Conservation (phyloP, 495 filamentous ascomycete species). For the Amorphotheca resinae region DNA sequence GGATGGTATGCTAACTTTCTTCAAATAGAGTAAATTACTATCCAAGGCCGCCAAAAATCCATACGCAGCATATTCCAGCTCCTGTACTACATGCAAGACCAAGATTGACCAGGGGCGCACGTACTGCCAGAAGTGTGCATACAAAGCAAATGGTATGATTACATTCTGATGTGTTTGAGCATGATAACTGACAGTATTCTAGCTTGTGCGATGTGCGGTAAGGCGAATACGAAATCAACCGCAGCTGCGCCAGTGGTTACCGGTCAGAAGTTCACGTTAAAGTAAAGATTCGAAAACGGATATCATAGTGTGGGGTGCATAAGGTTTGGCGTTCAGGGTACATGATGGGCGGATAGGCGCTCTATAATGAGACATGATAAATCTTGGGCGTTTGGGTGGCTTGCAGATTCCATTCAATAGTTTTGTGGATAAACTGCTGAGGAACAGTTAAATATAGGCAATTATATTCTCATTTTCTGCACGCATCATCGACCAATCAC, state of each 20-base stretch:
- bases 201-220: conserved; percentile 60
- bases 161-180: not conserved
- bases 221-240: conserved; percentile 36
- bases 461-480: not conserved
- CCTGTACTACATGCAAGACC: conserved; percentile 47
- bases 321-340: not conserved
- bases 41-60: conserved; percentile 58
- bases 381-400: not conserved
- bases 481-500: no score
- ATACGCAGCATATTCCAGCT: conserved; percentile 49
- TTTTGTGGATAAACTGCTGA: not conserved
- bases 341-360: not conserved
- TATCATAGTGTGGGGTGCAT: not conserved
- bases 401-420: not conserved
- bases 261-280: conserved; percentile 53
- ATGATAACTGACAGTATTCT: conserved; percentile 14
- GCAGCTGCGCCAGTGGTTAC: conserved; percentile 41
- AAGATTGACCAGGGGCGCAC: conserved; percentile 51
- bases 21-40: conserved; percentile 48
- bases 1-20: conserved; percentile 6
- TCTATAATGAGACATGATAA: not conserved
- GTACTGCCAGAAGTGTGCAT: conserved; percentile 55
- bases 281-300: conserved; percentile 29
- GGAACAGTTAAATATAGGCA: not conserved
- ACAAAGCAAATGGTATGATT: conserved; percentile 46